Evolutionary conservation across 352 stramenopile species (phyloP).

Genomic region (Phytopythium vexans): DNA sequence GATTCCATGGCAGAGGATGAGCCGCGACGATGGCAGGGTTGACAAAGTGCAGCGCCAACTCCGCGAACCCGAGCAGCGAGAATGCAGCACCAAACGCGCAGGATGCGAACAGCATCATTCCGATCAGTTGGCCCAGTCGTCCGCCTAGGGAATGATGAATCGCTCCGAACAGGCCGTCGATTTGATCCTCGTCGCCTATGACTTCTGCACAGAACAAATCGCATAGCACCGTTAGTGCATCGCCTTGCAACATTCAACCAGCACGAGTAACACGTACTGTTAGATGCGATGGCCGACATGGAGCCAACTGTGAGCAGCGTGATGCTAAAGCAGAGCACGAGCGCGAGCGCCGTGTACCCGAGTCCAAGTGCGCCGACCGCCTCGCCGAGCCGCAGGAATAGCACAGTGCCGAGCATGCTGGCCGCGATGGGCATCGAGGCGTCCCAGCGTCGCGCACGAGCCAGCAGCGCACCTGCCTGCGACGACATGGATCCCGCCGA

Average conservation of each 20-base stretch:
- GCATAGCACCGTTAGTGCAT: neutral
- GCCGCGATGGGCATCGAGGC: slow-evolving; percentile 44
- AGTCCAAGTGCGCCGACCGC: slow-evolving; percentile 36
- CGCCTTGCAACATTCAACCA: neutral
- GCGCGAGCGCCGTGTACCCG: slow-evolving; percentile 14
- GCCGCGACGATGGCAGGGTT: slow-evolving; percentile 2
- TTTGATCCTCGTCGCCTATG: slow-evolving; percentile 6
- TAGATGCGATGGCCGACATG: slow-evolving; percentile 40
- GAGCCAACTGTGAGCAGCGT: slow-evolving; percentile 48
- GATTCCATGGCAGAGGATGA: slow-evolving; percentile 30
- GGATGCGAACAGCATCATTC: slow-evolving; percentile 32
- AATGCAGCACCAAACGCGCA: slow-evolving; percentile 36
- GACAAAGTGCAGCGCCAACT: slow-evolving; percentile 39
- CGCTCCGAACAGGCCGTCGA: slow-evolving; percentile 24
- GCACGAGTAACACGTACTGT: slow-evolving; percentile 2
- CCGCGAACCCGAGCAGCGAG: slow-evolving; percentile 45
- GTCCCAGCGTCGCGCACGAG: slow-evolving; percentile 19
- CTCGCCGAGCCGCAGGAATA: slow-evolving; percentile 48
- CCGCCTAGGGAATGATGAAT: slow-evolving; percentile 22
- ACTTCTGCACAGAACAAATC: too few relatives aligned
- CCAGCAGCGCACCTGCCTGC: slow-evolving; percentile 4
- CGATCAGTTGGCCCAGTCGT: slow-evolving; percentile 31
- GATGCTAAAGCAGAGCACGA: slow-evolving; percentile 32
- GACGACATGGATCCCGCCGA: neutral
- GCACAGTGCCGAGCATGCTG: slow-evolving; percentile 52